phyloP scores from a whole-genome alignment of 2,329 filamentous ascomycete genomes.

The Paecilomyces formosus region DNA sequence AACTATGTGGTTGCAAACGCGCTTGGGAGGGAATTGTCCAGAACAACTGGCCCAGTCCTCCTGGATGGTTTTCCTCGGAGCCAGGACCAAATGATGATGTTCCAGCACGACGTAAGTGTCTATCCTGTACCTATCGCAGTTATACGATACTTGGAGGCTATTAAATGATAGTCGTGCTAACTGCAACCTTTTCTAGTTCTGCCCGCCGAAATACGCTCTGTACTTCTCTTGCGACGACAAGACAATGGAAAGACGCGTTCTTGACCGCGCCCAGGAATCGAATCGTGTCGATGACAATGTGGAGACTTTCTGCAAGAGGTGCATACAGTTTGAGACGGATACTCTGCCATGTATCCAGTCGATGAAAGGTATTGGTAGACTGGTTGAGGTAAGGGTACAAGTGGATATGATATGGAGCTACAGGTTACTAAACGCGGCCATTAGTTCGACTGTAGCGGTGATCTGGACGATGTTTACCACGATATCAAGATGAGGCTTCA shows the following conservation, averaged over 20 bases:
- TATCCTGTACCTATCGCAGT: not conserved
- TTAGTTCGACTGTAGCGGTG: not conserved
- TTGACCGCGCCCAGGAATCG: not conserved
- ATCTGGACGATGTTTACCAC: not conserved
- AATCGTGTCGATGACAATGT: not conserved
- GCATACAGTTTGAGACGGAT: not conserved
- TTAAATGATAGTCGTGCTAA: not conserved
- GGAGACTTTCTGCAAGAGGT: not conserved
- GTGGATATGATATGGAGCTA: not conserved
- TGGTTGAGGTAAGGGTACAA: not conserved
- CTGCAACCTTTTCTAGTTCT: not conserved
- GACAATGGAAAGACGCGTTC: not conserved
- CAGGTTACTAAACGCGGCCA: not conserved
- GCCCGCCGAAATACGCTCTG: not conserved
- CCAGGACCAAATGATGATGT: not conserved
- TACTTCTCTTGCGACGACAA: not conserved
- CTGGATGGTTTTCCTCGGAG: slow-evolving; percentile 1
- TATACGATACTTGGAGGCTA: not conserved
- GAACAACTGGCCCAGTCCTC: not conserved
- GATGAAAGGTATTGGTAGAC: not conserved
- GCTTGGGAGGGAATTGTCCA: not conserved
- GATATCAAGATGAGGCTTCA: not conserved
- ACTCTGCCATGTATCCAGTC: not conserved
- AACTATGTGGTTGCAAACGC: not conserved
- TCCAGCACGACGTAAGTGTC: not conserved